A percentile compares a stretch with the other conserved stretches of the same genome.
Evolutionary conservation across 2,329 filamentous ascomycete genomes (phyloP).

Genomic region (Colletotrichum tofieldiae): DNA sequence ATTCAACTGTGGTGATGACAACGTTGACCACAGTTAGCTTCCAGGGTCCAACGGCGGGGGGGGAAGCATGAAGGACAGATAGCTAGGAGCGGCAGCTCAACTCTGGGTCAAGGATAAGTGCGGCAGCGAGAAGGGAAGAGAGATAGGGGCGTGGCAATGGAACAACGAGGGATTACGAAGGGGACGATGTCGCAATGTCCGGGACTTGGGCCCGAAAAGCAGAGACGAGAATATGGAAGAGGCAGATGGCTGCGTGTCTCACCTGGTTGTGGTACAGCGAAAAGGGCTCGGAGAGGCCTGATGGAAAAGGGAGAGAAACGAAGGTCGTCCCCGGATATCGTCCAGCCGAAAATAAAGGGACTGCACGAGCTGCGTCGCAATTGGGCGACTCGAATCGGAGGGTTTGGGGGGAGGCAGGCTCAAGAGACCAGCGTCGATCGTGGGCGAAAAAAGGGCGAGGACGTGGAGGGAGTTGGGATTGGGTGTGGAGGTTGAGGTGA

Average conservation of each 20-base stretch:
- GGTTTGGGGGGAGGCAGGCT: conserved; percentile 45
- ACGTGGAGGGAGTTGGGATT: conserved; percentile 47
- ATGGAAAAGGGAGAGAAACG: conserved; percentile 34
- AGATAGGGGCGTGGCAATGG: background rate
- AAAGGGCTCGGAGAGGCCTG: conserved; percentile 29
- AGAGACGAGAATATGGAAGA: conserved; percentile 31
- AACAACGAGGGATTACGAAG: background rate
- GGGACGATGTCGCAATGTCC: conserved; percentile 10
- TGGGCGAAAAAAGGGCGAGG: conserved; percentile 49
- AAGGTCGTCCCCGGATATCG: conserved; percentile 38
- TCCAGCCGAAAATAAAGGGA: conserved; percentile 28
- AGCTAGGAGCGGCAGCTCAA: conserved; percentile 31
- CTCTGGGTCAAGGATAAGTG: background rate
- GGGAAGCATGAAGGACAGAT: conserved; percentile 38
- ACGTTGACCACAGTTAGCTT: conserved; percentile 37
- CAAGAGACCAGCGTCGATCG: conserved; percentile 46
- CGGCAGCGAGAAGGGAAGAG: background rate
- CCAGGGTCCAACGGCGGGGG: conserved; percentile 31
- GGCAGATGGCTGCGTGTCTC: conserved; percentile 39
- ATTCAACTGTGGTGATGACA: conserved; percentile 21
- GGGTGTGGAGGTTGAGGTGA: conserved; percentile 50
- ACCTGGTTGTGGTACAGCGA: conserved; percentile 37
- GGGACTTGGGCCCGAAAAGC: conserved; percentile 24
- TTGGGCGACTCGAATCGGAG: conserved; percentile 55
- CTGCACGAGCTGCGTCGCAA: conserved; percentile 55